These are phyloP conservation scores for Euphorbia peplus DNA, from an alignment of 345 rosid genomes.

Conservation along the genomic window DNA sequence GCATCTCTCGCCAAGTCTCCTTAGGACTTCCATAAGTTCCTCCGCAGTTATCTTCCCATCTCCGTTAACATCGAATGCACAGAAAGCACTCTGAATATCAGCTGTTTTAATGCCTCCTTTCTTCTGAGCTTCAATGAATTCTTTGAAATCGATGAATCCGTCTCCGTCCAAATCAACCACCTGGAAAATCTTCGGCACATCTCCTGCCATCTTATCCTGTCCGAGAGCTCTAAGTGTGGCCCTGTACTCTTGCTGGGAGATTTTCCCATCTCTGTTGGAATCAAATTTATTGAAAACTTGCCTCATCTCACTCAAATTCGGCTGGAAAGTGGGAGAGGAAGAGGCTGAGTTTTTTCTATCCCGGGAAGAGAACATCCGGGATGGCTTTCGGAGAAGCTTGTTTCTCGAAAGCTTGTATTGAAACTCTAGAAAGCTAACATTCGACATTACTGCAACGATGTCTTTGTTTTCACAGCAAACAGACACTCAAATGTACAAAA, in stretches of 20 bases:
- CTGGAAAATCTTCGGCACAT: slow-evolving; percentile 59
- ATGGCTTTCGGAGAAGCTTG: slow-evolving; percentile 51
- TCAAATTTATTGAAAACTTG: slow-evolving; percentile 69
- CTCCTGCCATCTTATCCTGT: slow-evolving; percentile 40
- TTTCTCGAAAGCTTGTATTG: slow-evolving; percentile 68
- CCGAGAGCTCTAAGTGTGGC: slow-evolving; percentile 59
- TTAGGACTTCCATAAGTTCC: slow-evolving; percentile 57
- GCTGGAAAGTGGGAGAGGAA: slow-evolving; percentile 36
- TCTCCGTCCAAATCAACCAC: slow-evolving; percentile 74
- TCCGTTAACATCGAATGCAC: slow-evolving; percentile 56
- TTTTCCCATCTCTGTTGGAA: slow-evolving; percentile 75
- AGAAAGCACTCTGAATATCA: slow-evolving; percentile 62
- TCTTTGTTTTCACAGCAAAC: not conserved
- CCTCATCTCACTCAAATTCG: slow-evolving; percentile 58
- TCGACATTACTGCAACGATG: slow-evolving; percentile 34
- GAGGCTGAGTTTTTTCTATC: slow-evolving; percentile 51
- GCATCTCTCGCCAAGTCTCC: slow-evolving; percentile 79
- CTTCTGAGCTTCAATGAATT: slow-evolving; percentile 66
- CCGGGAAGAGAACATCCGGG: slow-evolving; percentile 53
- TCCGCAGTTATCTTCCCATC: slow-evolving; percentile 88
- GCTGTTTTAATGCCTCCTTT: slow-evolving; percentile 46
- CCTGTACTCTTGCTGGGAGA: slow-evolving; percentile 76
- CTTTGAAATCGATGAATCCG: slow-evolving; percentile 78
- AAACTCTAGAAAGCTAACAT: slow-evolving; percentile 56
- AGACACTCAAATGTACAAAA: not conserved